Evolutionary conservation across 23 red algal species (phyloP).

Genomic region (Gracilaria vermiculophylla): DNA sequence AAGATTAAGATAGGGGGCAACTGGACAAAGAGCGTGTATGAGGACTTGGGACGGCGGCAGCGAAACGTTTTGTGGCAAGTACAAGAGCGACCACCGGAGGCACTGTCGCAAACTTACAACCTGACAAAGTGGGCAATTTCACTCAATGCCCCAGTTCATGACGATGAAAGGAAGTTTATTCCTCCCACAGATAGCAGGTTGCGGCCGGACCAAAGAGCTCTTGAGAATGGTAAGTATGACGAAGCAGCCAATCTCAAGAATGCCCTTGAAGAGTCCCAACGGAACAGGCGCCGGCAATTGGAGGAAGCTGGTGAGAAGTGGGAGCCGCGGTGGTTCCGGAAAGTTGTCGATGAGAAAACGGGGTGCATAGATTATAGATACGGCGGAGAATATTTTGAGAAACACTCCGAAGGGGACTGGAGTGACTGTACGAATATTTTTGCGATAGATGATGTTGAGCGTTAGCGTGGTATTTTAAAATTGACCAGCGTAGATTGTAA

Average conservation of each 20-base stretch:
- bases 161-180: slow-evolving; percentile 50
- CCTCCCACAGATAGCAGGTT: slow-evolving; percentile 76
- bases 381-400: slow-evolving; percentile 41
- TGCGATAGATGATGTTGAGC: background rate
- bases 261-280: slow-evolving; percentile 72
- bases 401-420: slow-evolving; percentile 56
- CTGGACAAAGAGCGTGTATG: slow-evolving; percentile 64
- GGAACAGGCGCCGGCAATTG: slow-evolving; percentile 29
- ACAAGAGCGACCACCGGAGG: slow-evolving; percentile 13
- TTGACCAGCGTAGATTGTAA: background rate
- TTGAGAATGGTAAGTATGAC: slow-evolving; percentile 54
- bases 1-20: slow-evolving; percentile 54
- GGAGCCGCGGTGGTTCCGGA: slow-evolving; percentile 59
- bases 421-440: slow-evolving; percentile 35
- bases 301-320: slow-evolving; percentile 28
- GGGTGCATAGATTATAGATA: slow-evolving; percentile 35
- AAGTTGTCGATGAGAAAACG: slow-evolving; percentile 22
- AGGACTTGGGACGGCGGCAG: slow-evolving; percentile 34
- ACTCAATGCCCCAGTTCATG: slow-evolving; percentile 55
- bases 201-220: slow-evolving; percentile 77
- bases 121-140: slow-evolving; percentile 61
- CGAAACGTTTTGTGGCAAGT: slow-evolving; percentile 53
- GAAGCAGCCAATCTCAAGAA: slow-evolving; percentile 50
- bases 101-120: slow-evolving; percentile 48
- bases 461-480: background rate